A percentile compares a stretch with the other conserved stretches of the same genome.
Evolutionary conservation across 169 alveolate species (phyloP).

Genomic region (Eimeria necatrix): DNA sequence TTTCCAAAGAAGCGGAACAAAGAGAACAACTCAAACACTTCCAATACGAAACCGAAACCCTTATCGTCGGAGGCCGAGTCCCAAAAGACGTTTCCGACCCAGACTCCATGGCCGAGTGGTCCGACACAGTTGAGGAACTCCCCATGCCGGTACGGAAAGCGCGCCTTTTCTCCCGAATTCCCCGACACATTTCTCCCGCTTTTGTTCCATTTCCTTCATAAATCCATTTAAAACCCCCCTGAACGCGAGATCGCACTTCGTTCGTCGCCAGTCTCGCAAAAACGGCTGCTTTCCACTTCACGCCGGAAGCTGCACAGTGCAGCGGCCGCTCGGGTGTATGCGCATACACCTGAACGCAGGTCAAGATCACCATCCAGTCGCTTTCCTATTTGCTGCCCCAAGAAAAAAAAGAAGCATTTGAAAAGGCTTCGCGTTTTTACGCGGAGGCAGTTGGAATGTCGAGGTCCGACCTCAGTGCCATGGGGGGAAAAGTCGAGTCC

Average conservation of each 20-base stretch:
- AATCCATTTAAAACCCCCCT: background rate
- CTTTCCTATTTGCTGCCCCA: constrained; percentile 18
- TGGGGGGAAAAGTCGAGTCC: background rate
- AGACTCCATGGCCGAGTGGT: constrained; percentile 85
- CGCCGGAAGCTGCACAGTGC: background rate
- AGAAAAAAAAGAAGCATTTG: constrained; percentile 62
- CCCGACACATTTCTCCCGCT: background rate
- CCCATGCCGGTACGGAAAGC: constrained; percentile 81
- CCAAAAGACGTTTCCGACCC: constrained; percentile 88
- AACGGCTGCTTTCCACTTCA: background rate
- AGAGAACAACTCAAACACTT: background rate
- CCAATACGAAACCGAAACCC: constrained; percentile 81
- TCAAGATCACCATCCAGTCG: constrained; percentile 59
- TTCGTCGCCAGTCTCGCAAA: background rate
- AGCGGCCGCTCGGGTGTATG: background rate
- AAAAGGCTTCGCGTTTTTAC: constrained; percentile 58
- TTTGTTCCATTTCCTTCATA: too few relatives aligned
- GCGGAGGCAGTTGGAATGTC: constrained; percentile 74
- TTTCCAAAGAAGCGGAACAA: constrained; percentile 19
- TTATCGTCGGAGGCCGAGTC: constrained; percentile 86
- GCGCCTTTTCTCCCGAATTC: too few relatives aligned
- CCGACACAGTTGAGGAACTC: constrained; percentile 80
- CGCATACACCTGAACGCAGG: constrained; percentile 58
- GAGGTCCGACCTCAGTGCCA: background rate
- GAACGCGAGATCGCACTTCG: background rate